Conservation (phyloP, 306 rosid species). For the Trichosanthes truncata region DNA sequence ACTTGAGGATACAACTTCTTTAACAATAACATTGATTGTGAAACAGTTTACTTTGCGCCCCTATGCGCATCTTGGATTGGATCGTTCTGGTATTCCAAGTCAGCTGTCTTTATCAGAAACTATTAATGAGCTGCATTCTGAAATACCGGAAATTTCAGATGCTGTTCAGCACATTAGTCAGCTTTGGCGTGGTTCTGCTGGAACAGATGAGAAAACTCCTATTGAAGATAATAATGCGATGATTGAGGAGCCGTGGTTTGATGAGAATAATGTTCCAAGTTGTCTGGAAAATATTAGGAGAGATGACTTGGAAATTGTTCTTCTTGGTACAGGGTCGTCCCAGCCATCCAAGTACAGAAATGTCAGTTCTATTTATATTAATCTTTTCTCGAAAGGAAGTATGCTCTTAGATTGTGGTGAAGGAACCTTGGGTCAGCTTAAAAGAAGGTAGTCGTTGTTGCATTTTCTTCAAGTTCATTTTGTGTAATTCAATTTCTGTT, state of each 20-base stretch:
- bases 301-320: constrained; percentile 92
- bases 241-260: constrained; percentile 78
- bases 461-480: constrained; percentile 6
- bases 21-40: constrained; percentile 10
- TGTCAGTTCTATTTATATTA: constrained; percentile 73
- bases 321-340: constrained; percentile 94
- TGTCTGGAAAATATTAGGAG: constrained; percentile 74
- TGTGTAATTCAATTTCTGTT: not conserved
- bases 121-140: constrained; percentile 53
- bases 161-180: constrained; percentile 56
- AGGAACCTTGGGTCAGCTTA: constrained; percentile 90
- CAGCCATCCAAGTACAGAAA: constrained; percentile 96
- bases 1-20: not conserved
- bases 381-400: constrained; percentile 79
- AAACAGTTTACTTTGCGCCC: constrained; percentile 86
- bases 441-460: constrained; percentile 50
- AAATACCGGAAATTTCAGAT: constrained; percentile 72
- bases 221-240: constrained; percentile 20
- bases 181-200: constrained; percentile 40
- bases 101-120: constrained; percentile 30
- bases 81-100: constrained; percentile 64
- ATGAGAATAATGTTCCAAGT: constrained; percentile 44
- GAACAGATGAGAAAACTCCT: constrained; percentile 25
- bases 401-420: constrained; percentile 89
- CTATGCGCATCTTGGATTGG: constrained; percentile 60